Evolutionary conservation across 306 rosid species (phyloP), one percentile per base, ranked within the genome.

Genomic region (Echinosophora koreensis): DNA sequence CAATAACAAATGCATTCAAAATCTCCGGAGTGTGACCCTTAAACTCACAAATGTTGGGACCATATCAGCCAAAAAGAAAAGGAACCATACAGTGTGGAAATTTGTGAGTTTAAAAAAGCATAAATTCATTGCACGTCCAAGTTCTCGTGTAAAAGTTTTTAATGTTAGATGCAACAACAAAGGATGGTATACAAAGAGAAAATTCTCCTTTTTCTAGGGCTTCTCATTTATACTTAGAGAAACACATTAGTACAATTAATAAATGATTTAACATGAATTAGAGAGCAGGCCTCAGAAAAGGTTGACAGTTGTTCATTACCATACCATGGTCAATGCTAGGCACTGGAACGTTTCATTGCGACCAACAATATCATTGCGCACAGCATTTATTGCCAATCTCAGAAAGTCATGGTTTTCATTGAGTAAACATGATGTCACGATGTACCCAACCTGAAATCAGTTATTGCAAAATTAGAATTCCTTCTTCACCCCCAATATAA

Each of bases 361-460:
- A 58, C 91, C 91, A 82, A 92, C 89, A 55, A 92, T 92, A 66
- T 89, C 97, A 55, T 82, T 92, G 60, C 90, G 91, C 77, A 86
- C 92, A 0, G 92, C 86, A 47, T 92, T 92, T 86, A 92, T 89
- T n/a, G 93, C 97, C 77, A 92, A 74, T 80, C 97, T 87, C 89
- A 91, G 83, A 80, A 92, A 89, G 71, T 88, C 92, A 41, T 92
- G 89, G 92, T 92, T 88, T 89, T 92, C 97, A 77, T 88, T 92
- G 71, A 92, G 90, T 78, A 92, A 80, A 79, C 89, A 85, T 58
- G 97, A 56, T 22, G 97, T 92, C 73, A 85, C 91, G n/a, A 92
- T 89, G 85, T 89, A 91, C 76, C 94, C 97, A 86, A 91, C 97
- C 92, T 91, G 90, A 86, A 74, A 61, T 67, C 42, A 37, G 84